phyloP scores from a whole-genome alignment of 1,284 basidiomycete genomes.

The Moesziomyces sp. region DNA sequence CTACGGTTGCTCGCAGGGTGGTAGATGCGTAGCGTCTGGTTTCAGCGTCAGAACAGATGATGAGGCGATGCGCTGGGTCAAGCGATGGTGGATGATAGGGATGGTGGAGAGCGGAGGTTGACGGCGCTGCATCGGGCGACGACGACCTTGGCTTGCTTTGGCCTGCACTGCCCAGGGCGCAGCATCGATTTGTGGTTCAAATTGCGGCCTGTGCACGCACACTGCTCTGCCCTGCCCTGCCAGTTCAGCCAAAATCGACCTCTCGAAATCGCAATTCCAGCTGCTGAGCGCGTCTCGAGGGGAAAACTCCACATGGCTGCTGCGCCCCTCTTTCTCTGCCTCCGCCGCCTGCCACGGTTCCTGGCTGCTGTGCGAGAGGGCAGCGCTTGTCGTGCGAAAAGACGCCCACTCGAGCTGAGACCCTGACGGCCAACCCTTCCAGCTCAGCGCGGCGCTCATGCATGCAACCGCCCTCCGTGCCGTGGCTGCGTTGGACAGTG shows the following conservation, averaged over 20 bases:
- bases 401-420: not conserved
- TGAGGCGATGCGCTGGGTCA: not conserved
- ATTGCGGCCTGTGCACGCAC: not conserved
- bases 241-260: too few relatives aligned
- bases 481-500: not conserved
- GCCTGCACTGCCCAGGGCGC: too few relatives aligned
- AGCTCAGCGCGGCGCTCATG: conserved; percentile 9
- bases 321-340: too few relatives aligned
- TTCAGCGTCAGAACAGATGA: too few relatives aligned
- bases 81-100: not conserved
- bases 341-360: too few relatives aligned
- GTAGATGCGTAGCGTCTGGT: too few relatives aligned
- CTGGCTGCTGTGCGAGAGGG: too few relatives aligned
- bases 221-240: not conserved
- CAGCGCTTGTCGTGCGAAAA: conserved; percentile 14
- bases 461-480: not conserved
- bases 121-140: not conserved
- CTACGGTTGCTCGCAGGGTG: not conserved
- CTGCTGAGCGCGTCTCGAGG: too few relatives aligned
- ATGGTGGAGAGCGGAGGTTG: not conserved
- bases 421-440: conserved; percentile 11
- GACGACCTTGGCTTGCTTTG: not conserved
- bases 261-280: not conserved
- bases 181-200: not conserved
- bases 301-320: not conserved